These are phyloP conservation scores for Coemansia sp. DNA, from an alignment of 192 early-diverging fungal species.

Conservation along the genomic window DNA sequence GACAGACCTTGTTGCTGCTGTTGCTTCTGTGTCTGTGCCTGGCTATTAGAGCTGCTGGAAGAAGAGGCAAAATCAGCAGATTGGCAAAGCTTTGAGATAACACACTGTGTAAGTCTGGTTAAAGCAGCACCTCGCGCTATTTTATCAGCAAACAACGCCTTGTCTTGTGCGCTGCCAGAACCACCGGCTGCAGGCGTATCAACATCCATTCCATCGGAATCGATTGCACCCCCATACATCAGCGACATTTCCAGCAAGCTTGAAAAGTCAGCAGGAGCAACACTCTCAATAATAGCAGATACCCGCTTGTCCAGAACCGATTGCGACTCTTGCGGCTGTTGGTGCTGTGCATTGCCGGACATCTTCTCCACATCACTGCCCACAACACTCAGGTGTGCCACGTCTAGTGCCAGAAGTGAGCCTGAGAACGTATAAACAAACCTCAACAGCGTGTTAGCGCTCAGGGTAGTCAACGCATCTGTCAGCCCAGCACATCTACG, in stretches of 20 bases:
- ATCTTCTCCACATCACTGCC: background rate
- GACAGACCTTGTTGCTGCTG: background rate
- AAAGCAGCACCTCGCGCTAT: constrained; percentile 19
- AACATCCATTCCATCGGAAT: constrained; percentile 7
- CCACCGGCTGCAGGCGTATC: background rate
- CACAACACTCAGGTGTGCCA: constrained; percentile 3
- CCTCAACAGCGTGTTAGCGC: constrained; percentile 17
- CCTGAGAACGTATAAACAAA: constrained; percentile 18
- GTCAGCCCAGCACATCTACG: constrained; percentile 18
- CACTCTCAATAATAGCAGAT: constrained; percentile 4
- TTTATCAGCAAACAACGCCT: background rate
- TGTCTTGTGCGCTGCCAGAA: background rate
- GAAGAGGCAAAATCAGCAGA: background rate
- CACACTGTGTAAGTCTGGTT: constrained; percentile 19
- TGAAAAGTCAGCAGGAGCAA: constrained; percentile 1
- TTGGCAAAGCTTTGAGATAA: constrained; percentile 18
- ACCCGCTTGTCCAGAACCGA: constrained; percentile 15
- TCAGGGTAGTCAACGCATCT: constrained; percentile 33
- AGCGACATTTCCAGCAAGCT: constrained; percentile 11
- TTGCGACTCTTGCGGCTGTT: background rate
- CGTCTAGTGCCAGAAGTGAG: constrained; percentile 21
- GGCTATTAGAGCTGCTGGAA: background rate
- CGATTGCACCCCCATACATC: background rate
- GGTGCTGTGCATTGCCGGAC: background rate
- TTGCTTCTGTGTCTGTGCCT: background rate